Evolutionary conservation across 345 rosid genomes (phyloP).

Genomic region (thale cress (Arabidopsis thaliana)): TAIR10.1 NC_003071.7:14148501-14149000

Average conservation of each 20-base stretch:
- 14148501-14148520: conserved; percentile 70
- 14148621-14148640: background rate
- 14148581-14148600: background rate
- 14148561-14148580: background rate
- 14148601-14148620: background rate
- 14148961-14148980: conserved; percentile 81
- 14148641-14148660: conserved; percentile 64
- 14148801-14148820: too few relatives aligned
- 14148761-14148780: background rate
- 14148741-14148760: conserved; percentile 8
- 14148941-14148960: conserved; percentile 54
- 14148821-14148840: background rate
- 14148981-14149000: conserved; percentile 71
- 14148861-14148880: conserved; percentile 85
- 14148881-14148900: conserved; percentile 74
- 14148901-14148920: conserved; percentile 61
- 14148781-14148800: background rate
- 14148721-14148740: conserved; percentile 60
- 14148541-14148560: background rate
- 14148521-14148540: conserved; percentile 60
- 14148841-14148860: conserved; percentile 26
- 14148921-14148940: conserved; percentile 41
- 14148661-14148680: conserved; percentile 78
- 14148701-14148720: conserved; percentile 82
- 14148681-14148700: conserved; percentile 80